These are phyloP conservation scores for Metschnikowia proteae DNA, from an alignment of 805 yeast species.

Conservation along the genomic window DNA sequence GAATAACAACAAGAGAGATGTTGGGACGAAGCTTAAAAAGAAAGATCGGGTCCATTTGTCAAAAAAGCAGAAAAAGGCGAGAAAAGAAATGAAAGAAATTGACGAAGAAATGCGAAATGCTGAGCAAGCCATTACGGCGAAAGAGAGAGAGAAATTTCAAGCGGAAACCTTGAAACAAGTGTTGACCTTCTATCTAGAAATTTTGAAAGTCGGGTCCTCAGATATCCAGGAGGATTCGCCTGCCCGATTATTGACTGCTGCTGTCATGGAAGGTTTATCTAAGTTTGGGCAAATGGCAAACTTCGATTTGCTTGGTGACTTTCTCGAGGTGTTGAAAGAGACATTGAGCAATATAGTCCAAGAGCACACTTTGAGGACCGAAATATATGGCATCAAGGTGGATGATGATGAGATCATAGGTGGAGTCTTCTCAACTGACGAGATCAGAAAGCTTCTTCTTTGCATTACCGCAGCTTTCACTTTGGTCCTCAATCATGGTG, in stretches of 20 bases:
- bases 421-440: conserved; percentile 33
- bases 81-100: conserved; percentile 81
- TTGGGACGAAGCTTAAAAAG: conserved; percentile 58
- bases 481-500: conserved; percentile 66
- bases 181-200: conserved; percentile 70
- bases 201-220: conserved; percentile 50
- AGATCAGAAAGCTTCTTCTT: conserved; percentile 69
- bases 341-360: conserved; percentile 54
- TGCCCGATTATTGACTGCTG: conserved; percentile 58
- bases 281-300: conserved; percentile 90
- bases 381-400: conserved; percentile 9
- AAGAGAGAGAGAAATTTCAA: conserved; percentile 82
- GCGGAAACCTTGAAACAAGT: conserved; percentile 75
- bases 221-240: conserved; percentile 40
- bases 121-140: conserved; percentile 80
- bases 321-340: conserved; percentile 84
- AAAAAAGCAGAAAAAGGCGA: conserved; percentile 82
- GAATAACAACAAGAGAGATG: conserved; percentile 39
- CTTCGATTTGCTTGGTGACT: conserved; percentile 87
- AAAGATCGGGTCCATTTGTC: conserved; percentile 88
- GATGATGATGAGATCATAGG: conserved; percentile 22
- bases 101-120: conserved; percentile 88
- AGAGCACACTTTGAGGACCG: conserved; percentile 40
- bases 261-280: conserved; percentile 88
- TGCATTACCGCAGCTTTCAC: conserved; percentile 91